Evolutionary conservation across 768 basidiomycete genomes (phyloP), one percentile per base, ranked within the genome.

Genomic region (Phaeotremella fagi): DNA sequence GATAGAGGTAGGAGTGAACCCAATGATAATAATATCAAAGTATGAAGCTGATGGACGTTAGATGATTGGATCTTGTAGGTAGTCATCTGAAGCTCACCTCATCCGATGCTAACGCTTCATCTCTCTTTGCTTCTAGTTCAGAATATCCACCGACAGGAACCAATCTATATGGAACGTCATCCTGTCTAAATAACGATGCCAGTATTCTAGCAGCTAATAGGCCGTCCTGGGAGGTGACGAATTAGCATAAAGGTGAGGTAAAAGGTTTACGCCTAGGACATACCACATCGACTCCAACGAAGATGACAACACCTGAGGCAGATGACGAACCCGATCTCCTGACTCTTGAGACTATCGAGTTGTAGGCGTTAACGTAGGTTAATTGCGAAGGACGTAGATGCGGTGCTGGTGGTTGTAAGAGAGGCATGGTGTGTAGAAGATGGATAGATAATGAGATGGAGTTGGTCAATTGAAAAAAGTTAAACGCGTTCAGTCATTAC

Each of bases 191-290:
- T 16, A 99, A 78, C 28, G 85, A 84, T 11, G 86, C 85, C 41
- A 98, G 81, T 83, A 98, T 94, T 41, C 85, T 82, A 3, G 88
- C 85, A 9, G 90, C 90, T 71, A 90, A 91, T 4, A 97, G 78
- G 3, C 88, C 88, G 76, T 99, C 94, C 72, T 73, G 22, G n/a
- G 6, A n/a, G 27, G 14, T 11, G 11, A 23, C 33, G 43, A 48
- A 44, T 24, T 35, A 22, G 42, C 31, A 24, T n/a, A 15, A 4
- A 20, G 37, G 22, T 9, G 15, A 27, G 27, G n/a, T 7, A 16
- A 15, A 37, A 20, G 3, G 16, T 37, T 4, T 24, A 7, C 33
- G 25, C 26, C 31, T 20, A 37, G 45, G 1, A 58, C 69, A 53
- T 23, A 73, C 72, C 45, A 72, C 52, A 41, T 74, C 73, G 2